Evolutionary conservation across 768 basidiomycete species (phyloP).

Genomic region (Multifurca ochricompacta): DNA sequence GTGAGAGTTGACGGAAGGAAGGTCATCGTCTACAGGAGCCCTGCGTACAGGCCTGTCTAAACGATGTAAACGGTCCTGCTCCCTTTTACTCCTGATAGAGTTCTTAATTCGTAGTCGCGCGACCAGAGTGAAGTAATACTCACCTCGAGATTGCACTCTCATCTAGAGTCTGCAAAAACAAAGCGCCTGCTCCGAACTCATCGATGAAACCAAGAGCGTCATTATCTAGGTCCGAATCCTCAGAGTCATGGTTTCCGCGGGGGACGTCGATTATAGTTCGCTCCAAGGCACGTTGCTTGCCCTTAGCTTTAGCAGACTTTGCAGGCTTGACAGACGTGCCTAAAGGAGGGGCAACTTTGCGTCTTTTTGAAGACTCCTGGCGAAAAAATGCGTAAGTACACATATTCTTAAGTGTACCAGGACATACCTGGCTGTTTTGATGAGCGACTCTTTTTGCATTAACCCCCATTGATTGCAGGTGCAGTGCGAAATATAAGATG

Average conservation of each 20-base stretch:
- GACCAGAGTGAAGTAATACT: constrained; percentile 21
- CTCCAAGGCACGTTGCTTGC: constrained; percentile 55
- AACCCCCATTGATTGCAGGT: constrained; percentile 28
- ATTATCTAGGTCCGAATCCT: constrained; percentile 46
- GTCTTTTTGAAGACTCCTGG: constrained; percentile 49
- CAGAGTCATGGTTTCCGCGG: constrained; percentile 38
- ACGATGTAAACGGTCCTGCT: constrained; percentile 62
- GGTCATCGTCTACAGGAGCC: constrained; percentile 41
- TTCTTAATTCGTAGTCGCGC: constrained; percentile 6
- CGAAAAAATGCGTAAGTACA: background rate
- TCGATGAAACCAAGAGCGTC: constrained; percentile 60
- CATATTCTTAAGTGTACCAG: background rate
- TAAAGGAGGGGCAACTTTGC: constrained; percentile 34
- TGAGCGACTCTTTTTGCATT: constrained; percentile 31
- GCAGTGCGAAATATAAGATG: background rate
- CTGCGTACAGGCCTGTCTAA: constrained; percentile 50
- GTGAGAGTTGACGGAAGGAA: constrained; percentile 64
- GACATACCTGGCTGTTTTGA: constrained; percentile 27
- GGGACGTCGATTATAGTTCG: constrained; percentile 60
- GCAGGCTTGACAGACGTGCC: constrained; percentile 24
- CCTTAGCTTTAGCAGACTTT: constrained; percentile 32
- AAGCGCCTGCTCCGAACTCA: constrained; percentile 52
- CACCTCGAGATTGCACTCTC: constrained; percentile 75
- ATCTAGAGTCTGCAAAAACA: constrained; percentile 69
- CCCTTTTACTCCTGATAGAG: constrained; percentile 69